Evolutionary conservation across 2,329 filamentous ascomycete species (phyloP).

Genomic region (Lecanicillium sp.): DNA sequence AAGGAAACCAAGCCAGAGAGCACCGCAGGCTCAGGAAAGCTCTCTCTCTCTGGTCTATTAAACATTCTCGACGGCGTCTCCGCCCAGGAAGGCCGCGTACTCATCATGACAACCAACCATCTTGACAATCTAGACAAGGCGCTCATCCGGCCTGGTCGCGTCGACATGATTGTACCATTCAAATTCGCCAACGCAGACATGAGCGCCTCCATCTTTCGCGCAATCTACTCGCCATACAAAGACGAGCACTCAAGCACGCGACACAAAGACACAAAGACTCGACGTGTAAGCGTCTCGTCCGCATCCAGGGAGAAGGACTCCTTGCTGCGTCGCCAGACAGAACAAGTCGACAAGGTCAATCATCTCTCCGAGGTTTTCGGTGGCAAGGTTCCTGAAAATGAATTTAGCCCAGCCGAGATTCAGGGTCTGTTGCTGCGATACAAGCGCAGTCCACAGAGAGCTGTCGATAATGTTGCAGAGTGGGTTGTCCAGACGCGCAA

Average conservation of each 20-base stretch:
- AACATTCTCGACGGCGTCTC: constrained; percentile 73
- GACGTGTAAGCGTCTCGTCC: constrained; percentile 10
- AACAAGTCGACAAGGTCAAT: constrained; percentile 29
- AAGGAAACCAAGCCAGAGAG: constrained; percentile 16
- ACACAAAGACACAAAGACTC: constrained; percentile 9
- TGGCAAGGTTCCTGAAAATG: constrained; percentile 39
- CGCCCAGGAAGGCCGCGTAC: constrained; percentile 53
- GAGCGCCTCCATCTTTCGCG: constrained; percentile 45
- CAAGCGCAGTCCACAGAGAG: constrained; percentile 42
- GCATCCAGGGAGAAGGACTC: constrained; percentile 21
- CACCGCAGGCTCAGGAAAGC: constrained; percentile 20
- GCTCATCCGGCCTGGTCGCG: constrained; percentile 52
- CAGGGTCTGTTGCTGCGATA: constrained; percentile 50
- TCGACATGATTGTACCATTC: constrained; percentile 53
- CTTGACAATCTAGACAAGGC: constrained; percentile 53
- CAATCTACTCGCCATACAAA: constrained; percentile 48
- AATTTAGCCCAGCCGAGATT: constrained; percentile 53
- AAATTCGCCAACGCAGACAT: constrained; percentile 44
- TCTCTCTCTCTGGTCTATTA: constrained; percentile 69
- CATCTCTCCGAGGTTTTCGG: constrained; percentile 40
- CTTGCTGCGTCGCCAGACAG: constrained; percentile 1
- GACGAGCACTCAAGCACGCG: constrained; percentile 14
- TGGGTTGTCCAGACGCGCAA: constrained; percentile 43
- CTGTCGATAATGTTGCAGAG: constrained; percentile 34
- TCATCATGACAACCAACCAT: constrained; percentile 61